These are phyloP conservation scores for Closterium sp. DNA, from an alignment of 139 green algal species.

Conservation along the genomic window DNA sequence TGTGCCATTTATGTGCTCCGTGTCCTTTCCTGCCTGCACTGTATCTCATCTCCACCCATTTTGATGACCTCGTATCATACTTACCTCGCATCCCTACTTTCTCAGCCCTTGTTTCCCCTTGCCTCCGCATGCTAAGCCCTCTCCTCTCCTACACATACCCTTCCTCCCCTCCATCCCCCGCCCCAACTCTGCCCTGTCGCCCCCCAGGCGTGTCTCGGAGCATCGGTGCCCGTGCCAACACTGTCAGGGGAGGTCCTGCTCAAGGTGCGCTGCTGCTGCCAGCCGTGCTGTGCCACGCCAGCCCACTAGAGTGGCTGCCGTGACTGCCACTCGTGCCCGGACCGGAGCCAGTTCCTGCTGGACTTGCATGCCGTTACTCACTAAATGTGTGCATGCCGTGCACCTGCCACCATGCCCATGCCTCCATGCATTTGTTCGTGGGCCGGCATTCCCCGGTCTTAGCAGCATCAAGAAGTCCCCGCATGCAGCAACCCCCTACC, in stretches of 20 bases:
- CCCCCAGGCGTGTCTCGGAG: not conserved
- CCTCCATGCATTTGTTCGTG: no score
- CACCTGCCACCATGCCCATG: not conserved
- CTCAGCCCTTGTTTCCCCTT: not conserved
- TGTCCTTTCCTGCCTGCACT: not conserved
- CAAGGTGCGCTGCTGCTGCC: not conserved
- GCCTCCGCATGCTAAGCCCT: not conserved
- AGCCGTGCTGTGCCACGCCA: not conserved
- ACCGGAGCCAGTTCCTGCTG: no score
- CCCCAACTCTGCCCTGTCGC: not conserved
- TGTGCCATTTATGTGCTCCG: no score
- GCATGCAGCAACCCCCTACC: no score
- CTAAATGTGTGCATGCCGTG: not conserved
- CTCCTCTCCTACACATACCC: not conserved
- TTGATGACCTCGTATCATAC: no score
- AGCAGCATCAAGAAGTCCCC: no score
- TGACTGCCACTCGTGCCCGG: no score
- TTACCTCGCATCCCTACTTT: not conserved
- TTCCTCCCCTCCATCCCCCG: no score
- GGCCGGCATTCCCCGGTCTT: no score
- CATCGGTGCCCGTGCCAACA: not conserved
- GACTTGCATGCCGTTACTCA: no score
- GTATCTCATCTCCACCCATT: not conserved
- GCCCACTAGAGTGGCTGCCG: not conserved
- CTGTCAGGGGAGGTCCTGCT: not conserved